Base-by-base conservation (phyloP, 352 stramenopile genomes). In the Peronospora belbahrii region DNA sequence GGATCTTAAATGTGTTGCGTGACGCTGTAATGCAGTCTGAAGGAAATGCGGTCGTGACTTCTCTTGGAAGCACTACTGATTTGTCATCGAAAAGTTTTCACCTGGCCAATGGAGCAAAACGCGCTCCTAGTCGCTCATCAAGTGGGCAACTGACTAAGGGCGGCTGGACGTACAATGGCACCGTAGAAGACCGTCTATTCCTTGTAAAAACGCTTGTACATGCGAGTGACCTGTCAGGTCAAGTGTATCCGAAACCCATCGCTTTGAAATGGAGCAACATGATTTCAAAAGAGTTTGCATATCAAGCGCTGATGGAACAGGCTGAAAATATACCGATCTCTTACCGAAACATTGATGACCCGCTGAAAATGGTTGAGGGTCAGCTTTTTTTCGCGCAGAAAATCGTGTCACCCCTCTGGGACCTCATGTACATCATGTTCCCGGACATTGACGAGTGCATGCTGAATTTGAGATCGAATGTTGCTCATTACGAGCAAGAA, bases 231-330 rank as follows among this genome's bases (percentile, higher is more conserved):
- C 41, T 96, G 34, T 85, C 69, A 4, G 86, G 80, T 1, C 85
- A 95, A 61, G 73, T 88, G 14, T 93, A 88, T 48, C 72, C 86
- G 0, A 93, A 84, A 43, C 79, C 80, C 4, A 72, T 97, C 3
- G 87, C 89, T 27, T 66, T 88, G 38, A 92, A 94, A 51, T 95
- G 89, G 83, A 91, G 80, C 47, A 88, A 92, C 52, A 85, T 92
- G 70, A 90, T 96, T 33, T 75, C 83, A 42, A 85, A 93, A 48
- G 86, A 95, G 52, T 96, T 95, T 57, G 74, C 77, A 10, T 83
- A 81, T 38, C 83, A 96, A 45, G 85, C 81, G 18, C 50, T 92
- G 23, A 63, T 92, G 31, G 83, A 95, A 42, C 74, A 88, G 39
- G 70, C 73, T 0, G 76, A 91, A 37, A 82, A 86, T 13, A 67